Evolutionary conservation across 1,284 basidiomycete genomes (phyloP).

Genomic region (Microbotryum saponariae): DNA sequence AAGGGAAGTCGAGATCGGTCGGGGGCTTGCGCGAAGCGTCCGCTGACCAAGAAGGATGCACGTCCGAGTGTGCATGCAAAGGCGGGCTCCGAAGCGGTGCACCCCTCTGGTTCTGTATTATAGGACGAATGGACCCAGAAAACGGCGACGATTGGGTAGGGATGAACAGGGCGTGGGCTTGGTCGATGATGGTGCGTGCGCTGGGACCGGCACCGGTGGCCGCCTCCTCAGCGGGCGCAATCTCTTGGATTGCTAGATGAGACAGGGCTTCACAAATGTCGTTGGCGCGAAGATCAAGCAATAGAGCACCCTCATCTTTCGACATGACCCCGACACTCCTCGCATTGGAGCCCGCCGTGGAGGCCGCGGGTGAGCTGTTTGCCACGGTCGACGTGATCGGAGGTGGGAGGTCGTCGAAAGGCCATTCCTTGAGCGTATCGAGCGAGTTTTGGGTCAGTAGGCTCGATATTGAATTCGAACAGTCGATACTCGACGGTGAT

Average conservation of each 20-base stretch:
- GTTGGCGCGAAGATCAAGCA: slow-evolving; percentile 24
- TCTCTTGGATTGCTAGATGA: slow-evolving; percentile 27
- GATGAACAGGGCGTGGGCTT: slow-evolving; percentile 19
- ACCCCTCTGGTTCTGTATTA: neutral
- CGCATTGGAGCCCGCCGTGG: neutral
- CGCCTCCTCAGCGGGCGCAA: slow-evolving; percentile 26
- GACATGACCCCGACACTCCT: neutral
- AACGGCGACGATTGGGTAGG: slow-evolving; percentile 1
- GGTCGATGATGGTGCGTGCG: slow-evolving; percentile 18
- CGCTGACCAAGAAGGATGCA: neutral
- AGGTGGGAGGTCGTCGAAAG: neutral
- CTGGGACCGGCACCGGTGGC: slow-evolving; percentile 13
- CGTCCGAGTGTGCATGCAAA: neutral
- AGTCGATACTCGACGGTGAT: neutral
- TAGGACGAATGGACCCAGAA: neutral
- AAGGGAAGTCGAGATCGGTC: slow-evolving; percentile 13
- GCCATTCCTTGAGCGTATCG: neutral
- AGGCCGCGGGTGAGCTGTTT: neutral
- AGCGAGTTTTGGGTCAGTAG: neutral
- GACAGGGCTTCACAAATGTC: slow-evolving; percentile 27
- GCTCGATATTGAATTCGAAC: neutral
- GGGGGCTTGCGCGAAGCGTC: slow-evolving; percentile 8
- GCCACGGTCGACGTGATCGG: neutral
- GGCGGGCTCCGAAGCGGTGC: neutral
- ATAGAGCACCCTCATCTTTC: neutral